phyloP scores from a whole-genome alignment of 108 stramenopile species.

The Conticribra guillardii region DNA sequence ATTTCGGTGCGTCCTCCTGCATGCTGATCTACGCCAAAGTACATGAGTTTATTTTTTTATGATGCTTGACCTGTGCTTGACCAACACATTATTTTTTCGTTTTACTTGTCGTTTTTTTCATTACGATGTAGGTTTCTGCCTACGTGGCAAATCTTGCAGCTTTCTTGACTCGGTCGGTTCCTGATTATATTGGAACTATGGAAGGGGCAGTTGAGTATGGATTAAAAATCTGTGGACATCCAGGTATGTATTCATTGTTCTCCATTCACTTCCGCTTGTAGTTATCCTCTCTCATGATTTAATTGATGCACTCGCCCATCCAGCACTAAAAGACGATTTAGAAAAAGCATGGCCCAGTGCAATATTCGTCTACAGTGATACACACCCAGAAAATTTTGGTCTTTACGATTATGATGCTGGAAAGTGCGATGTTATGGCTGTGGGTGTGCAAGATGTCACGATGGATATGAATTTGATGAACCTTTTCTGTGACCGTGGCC shows the following conservation, averaged over 20 bases:
- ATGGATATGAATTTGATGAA: neutral
- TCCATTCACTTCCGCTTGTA: too few relatives aligned
- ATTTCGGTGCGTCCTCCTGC: neutral
- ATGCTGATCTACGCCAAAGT: too few relatives aligned
- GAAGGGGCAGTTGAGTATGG: neutral
- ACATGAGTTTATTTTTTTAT: neutral
- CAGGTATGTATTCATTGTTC: too few relatives aligned
- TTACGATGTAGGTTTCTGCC: conserved; percentile 6
- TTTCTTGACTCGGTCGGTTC: conserved; percentile 9
- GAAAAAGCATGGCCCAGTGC: conserved; percentile 11
- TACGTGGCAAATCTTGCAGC: conserved; percentile 26
- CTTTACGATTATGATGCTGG: conserved; percentile 10
- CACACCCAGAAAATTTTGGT: neutral
- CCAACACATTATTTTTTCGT: neutral
- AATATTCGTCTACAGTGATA: neutral
- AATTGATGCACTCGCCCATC: too few relatives aligned
- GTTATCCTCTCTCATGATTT: too few relatives aligned
- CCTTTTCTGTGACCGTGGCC: too few relatives aligned
- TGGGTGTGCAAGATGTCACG: conserved; percentile 4
- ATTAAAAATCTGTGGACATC: conserved; percentile 15
- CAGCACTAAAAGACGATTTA: neutral
- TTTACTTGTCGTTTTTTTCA: neutral
- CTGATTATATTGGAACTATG: conserved; percentile 6
- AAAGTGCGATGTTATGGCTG: conserved; percentile 15
- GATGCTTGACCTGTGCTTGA: neutral